These are phyloP conservation scores for Nadsonia starkeyi-henricii DNA, from an alignment of 1,139 yeast genomes.

Conservation along the genomic window DNA sequence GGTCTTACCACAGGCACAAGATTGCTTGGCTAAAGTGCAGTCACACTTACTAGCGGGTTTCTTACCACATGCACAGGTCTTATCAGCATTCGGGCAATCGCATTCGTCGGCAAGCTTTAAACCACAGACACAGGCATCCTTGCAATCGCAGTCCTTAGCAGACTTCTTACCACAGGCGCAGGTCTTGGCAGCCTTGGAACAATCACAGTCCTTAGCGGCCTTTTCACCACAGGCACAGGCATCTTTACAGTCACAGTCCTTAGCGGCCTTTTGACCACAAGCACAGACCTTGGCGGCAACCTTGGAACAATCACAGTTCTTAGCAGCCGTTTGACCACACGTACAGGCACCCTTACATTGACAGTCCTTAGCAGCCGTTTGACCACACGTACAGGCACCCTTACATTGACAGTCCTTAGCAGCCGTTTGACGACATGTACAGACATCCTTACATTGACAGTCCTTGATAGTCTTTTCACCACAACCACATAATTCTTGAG, in stretches of 20 bases:
- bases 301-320: conserved; percentile 5
- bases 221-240: conserved; percentile 31
- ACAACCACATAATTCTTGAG: background rate
- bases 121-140: conserved; percentile 5
- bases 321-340: conserved; percentile 4
- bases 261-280: conserved; percentile 16
- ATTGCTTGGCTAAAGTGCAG: conserved; percentile 20
- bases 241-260: conserved; percentile 18
- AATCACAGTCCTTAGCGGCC: conserved; percentile 19
- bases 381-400: conserved; percentile 5
- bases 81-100: conserved; percentile 1
- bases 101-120: conserved; percentile 4
- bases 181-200: background rate
- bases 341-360: conserved; percentile 5
- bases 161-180: background rate
- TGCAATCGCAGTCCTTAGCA: conserved; percentile 1
- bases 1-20: conserved; percentile 31
- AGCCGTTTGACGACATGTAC: conserved; percentile 1
- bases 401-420: conserved; percentile 5
- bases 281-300: background rate
- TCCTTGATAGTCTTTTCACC: background rate
- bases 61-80: conserved; percentile 28
- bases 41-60: conserved; percentile 28
- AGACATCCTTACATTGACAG: conserved; percentile 5
- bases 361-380: conserved; percentile 1